A percentile compares a stretch with the other conserved stretches of the same genome.
phyloP scores from a whole-genome alignment of 768 basidiomycete species.

The Suillus subluteus region DNA sequence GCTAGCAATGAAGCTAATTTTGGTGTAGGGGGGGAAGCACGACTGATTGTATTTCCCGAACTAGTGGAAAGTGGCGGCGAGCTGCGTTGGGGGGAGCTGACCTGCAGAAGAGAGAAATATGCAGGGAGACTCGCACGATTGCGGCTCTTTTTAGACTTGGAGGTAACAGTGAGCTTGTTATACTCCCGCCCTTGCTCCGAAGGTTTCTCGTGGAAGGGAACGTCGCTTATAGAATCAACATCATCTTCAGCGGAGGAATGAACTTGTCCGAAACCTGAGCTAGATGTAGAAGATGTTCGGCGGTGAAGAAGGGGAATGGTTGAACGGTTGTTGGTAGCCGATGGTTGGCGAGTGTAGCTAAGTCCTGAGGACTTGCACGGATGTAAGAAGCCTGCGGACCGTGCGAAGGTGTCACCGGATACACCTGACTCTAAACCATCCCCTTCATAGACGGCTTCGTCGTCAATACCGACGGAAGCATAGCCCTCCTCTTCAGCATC shows the following conservation, averaged over 20 bases:
- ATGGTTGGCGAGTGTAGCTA: constrained; percentile 70
- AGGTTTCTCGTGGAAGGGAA: constrained; percentile 37
- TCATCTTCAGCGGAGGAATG: constrained; percentile 50
- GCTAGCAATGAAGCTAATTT: constrained; percentile 43
- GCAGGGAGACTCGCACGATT: constrained; percentile 77
- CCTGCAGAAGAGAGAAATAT: constrained; percentile 73
- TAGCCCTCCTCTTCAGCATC: constrained; percentile 62
- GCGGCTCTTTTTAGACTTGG: constrained; percentile 53
- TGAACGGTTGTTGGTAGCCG: constrained; percentile 69
- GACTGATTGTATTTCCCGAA: constrained; percentile 46
- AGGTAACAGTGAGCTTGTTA: constrained; percentile 34
- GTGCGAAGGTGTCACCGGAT: constrained; percentile 43
- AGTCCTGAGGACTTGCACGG: constrained; percentile 48
- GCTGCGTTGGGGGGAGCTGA: constrained; percentile 47
- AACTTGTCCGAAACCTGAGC: constrained; percentile 34
- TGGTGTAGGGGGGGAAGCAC: constrained; percentile 63
- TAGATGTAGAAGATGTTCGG: constrained; percentile 53
- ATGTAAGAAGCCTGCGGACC: constrained; percentile 43
- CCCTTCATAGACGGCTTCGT: constrained; percentile 34
- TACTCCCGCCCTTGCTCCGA: constrained; percentile 26
- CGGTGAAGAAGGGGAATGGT: constrained; percentile 59
- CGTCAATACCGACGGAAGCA: constrained; percentile 37
- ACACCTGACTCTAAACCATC: constrained; percentile 41
- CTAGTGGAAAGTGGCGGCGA: constrained; percentile 43
- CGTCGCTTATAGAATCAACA: constrained; percentile 40